phyloP scores from a whole-genome alignment of 257 asterid species.

The Fraxinus cuspidata region DNA sequence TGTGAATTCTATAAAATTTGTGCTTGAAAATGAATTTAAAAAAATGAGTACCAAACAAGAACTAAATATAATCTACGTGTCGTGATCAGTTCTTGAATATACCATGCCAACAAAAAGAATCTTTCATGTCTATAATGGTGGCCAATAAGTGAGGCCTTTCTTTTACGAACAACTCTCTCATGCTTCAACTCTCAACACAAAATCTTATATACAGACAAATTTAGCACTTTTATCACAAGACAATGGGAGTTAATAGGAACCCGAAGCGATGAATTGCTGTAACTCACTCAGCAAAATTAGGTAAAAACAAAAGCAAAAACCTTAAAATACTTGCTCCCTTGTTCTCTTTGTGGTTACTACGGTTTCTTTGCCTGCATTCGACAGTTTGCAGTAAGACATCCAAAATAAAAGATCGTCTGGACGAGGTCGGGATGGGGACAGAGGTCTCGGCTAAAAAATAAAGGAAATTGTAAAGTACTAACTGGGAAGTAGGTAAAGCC shows the following conservation, averaged over 20 bases:
- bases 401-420: constrained; percentile 1
- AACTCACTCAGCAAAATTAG: constrained; percentile 12
- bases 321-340: neutral
- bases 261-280: neutral
- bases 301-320: neutral
- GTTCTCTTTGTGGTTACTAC: constrained; percentile 15
- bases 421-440: neutral
- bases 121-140: no score
- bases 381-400: constrained; percentile 20
- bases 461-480: constrained; percentile 3
- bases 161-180: neutral
- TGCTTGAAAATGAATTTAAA: no score
- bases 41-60: no score
- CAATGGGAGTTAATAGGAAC: neutral
- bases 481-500: constrained; percentile 30
- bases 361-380: constrained; percentile 53
- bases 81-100: no score
- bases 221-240: neutral
- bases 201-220: constrained; percentile 1
- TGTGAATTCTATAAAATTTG: no score
- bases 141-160: neutral
- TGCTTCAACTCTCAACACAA: neutral
- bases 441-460: neutral
- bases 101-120: no score
- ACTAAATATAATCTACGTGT: no score